Conservation (phyloP, 208 protist genomes). For the Leishmania lainsoni region DNA sequence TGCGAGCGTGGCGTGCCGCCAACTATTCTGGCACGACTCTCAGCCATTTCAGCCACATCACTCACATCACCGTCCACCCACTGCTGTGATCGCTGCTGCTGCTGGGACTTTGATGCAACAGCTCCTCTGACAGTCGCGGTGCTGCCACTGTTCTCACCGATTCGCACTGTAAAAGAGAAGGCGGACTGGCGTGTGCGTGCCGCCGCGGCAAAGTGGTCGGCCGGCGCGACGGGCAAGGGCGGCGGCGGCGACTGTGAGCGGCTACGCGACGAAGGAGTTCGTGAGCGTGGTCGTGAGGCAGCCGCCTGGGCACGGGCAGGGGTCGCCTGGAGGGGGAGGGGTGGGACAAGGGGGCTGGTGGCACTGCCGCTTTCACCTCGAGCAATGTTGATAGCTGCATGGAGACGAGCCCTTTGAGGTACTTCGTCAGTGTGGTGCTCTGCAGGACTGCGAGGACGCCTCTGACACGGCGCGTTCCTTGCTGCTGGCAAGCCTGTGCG, state of each 20-base stretch:
- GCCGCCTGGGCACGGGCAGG: conserved; percentile 18
- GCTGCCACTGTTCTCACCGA: neutral
- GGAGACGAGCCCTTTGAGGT: neutral
- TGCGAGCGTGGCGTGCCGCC: neutral
- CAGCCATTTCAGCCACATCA: neutral
- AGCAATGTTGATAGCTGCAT: neutral
- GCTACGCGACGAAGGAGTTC: conserved; percentile 10
- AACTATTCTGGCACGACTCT: neutral
- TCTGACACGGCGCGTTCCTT: neutral
- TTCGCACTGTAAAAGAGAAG: conserved; percentile 11
- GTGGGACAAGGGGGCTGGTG: neutral
- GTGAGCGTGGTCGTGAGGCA: conserved; percentile 14
- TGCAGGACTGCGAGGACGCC: neutral
- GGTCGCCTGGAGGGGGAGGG: conserved; percentile 11
- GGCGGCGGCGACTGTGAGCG: conserved; percentile 13
- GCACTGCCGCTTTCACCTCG: neutral
- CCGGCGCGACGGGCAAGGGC: neutral
- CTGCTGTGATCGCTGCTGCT: neutral
- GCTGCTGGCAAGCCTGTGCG: neutral
- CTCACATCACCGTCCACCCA: neutral
- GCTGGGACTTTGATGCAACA: neutral
- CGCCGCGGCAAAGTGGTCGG: neutral
- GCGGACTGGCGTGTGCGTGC: neutral
- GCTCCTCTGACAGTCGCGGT: neutral
- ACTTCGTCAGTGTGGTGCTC: neutral